These are phyloP conservation scores for Phytopythium montanum DNA, from an alignment of 352 stramenopile genomes.

Conservation along the genomic window DNA sequence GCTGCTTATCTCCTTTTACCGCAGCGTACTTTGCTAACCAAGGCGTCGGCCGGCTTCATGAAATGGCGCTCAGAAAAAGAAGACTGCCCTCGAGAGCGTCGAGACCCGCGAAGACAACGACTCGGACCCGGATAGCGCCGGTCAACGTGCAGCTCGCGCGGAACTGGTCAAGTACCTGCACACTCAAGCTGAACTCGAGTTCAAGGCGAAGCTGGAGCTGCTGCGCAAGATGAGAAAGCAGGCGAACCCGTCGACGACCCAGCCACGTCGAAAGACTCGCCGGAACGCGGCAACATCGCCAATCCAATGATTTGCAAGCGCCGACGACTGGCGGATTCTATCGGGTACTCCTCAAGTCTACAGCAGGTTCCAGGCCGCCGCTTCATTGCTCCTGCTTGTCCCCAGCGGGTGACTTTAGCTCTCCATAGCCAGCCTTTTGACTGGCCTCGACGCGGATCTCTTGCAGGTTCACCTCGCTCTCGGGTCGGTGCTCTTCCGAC, in stretches of 20 bases:
- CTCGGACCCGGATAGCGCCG: not conserved
- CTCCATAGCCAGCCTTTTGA: not conserved
- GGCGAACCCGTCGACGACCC: conserved; percentile 10
- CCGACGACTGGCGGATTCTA: too few relatives aligned
- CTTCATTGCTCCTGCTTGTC: not conserved
- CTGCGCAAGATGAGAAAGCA: conserved; percentile 38
- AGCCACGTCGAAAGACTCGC: not conserved
- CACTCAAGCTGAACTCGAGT: conserved; percentile 39
- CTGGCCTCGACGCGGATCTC: conserved; percentile 3
- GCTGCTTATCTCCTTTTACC: not conserved
- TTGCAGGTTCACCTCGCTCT: not conserved
- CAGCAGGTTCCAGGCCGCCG: too few relatives aligned
- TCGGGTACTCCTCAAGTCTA: too few relatives aligned
- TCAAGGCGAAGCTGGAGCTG: conserved; percentile 44
- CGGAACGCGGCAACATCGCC: not conserved
- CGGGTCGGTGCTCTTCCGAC: not conserved
- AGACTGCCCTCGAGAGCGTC: conserved; percentile 48
- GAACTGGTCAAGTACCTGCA: conserved; percentile 47
- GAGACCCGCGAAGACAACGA: not conserved
- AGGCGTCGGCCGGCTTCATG: not conserved
- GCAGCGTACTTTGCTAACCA: not conserved
- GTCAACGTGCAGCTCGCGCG: conserved; percentile 3
- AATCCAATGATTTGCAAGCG: not conserved
- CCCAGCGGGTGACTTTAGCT: not conserved
- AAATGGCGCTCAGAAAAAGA: conserved; percentile 35